Evolutionary conservation across 768 basidiomycete genomes (phyloP), one percentile per base, ranked within the genome.

Genomic region (Suillus ampliporus): DNA sequence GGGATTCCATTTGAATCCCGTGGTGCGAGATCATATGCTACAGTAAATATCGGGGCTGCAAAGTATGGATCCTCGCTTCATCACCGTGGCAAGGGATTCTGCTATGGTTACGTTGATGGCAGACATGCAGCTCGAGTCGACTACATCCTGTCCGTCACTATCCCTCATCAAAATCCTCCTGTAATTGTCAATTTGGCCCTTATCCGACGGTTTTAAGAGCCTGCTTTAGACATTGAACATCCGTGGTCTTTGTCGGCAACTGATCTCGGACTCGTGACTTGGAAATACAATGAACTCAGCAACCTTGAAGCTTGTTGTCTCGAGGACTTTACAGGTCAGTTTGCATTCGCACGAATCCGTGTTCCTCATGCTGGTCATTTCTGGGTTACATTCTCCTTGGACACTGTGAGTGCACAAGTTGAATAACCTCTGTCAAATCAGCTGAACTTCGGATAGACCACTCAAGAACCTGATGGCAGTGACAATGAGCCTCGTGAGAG

Each of bases 121-220:
- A 52, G 51, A 52, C 35, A 52, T 28, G 17, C 51, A 52, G 51
- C 51, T 52, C 51, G 10, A 52, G 51, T 52, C 23, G 10, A 28
- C n/a, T 28, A 28, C 51, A 52, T 28, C 43, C 43, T 43, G 43
- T 43, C n/a, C 10, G 43, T 43, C n/a, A n/a, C 19, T 43, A 43
- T 43, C 43, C 43, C 43, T 43, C n/a, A 43, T n/a, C 9, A 43
- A 43, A 43, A n/a, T 43, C 43, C 43, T 43, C 43, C 43, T n/a
- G 2, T n/a, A n/a, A 43, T 43, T 43, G n/a, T 43, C 43, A 43
- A 43, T 43, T 43, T 43, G 19, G 19, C 43, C 19, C 43, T 43
- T 43, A 43, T 43, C 43, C n/a, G 43, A 43, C 19, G n/a, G 43
- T 43, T 43, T 43, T 19, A 43, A 43, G 43, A 43, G 43, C 43